Evolutionary conservation across 805 yeast species (phyloP), one percentile per base, ranked within the genome.

Genomic region (Cyberlindnera xylosilytica): DNA sequence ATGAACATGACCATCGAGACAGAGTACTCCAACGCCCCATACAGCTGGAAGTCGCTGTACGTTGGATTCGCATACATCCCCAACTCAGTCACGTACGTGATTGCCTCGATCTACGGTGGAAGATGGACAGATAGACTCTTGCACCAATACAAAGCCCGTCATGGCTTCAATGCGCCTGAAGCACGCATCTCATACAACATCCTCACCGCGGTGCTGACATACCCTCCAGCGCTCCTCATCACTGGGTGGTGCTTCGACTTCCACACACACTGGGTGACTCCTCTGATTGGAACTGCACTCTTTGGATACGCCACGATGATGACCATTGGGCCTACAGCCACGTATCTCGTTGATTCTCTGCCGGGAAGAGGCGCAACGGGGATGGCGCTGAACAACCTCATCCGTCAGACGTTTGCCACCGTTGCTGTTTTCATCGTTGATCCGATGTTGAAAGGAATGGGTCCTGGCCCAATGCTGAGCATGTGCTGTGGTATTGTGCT

Each of bases 351-450:
- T 1, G 96, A 87, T 56, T 78, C 88, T 1, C 69, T 88, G 34
- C 96, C 96, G 0, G 95, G 95, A 0, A 73, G 81, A 53, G 95
- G 96, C 32, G 90, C 96, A 12, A 84, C 95, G 0, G 96, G 95
- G 1, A 86, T 87, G 37, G 95, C 96, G 0, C 61, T 88, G 38
- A 87, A 85, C 55, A 88, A 87, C 57, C 72, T 87, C 42, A 69
- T 83, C 16, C 71, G 96, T 52, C 84, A 80, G 70, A 65, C 78
- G 2, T 65, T 84, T 45, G 95, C 95, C 1, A 87, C 95, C 0
- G 69, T 72, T 2, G 90, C 87, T 10, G 79, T 89, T 2, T 88
- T 87, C 58, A 70, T 81, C 8, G 77, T 85, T 1, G 88, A 82
- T 32, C 95, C 95, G 0, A 66, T 85, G 55, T 65, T 82, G 15